Conservation (phyloP, 495 filamentous ascomycete species). For the Bathelium albidoporum region DNA sequence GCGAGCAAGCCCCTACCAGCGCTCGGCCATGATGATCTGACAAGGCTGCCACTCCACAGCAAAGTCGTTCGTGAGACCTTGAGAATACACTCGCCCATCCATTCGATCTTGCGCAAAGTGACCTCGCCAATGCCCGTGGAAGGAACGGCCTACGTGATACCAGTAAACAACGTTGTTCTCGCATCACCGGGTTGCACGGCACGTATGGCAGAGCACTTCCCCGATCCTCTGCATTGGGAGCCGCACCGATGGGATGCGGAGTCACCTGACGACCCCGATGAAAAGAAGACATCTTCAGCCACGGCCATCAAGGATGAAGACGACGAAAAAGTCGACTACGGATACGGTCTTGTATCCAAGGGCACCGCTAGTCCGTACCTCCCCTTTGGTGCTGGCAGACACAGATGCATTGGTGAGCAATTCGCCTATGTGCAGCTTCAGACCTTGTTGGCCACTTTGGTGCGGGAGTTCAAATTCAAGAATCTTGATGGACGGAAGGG, state of each 20-base stretch:
- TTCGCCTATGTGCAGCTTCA: constrained; percentile 90
- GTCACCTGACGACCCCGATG: constrained; percentile 30
- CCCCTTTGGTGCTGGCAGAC: constrained; percentile 87
- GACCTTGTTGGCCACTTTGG: constrained; percentile 70
- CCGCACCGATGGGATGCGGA: constrained; percentile 71
- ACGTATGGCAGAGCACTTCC: constrained; percentile 62
- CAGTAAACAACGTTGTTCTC: constrained; percentile 63
- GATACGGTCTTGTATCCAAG: constrained; percentile 86
- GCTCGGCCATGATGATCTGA: constrained; percentile 46
- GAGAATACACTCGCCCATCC: constrained; percentile 54
- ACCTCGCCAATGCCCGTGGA: constrained; percentile 55
- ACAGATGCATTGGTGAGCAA: constrained; percentile 93
- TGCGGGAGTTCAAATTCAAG: constrained; percentile 63
- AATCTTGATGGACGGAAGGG: constrained; percentile 56
- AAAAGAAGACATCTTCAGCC: constrained; percentile 3
- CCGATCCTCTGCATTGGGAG: constrained; percentile 71
- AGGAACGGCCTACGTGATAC: constrained; percentile 69
- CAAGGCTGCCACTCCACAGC: constrained; percentile 44
- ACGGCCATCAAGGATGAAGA: constrained; percentile 46
- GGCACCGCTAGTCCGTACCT: constrained; percentile 80
- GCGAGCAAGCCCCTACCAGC: constrained; percentile 28
- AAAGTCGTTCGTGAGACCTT: constrained; percentile 54
- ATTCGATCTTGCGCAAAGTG: constrained; percentile 52
- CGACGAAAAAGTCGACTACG: constrained; percentile 78
- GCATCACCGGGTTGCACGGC: constrained; percentile 71